Evolutionary conservation across 495 filamentous ascomycete genomes (phyloP).

Genomic region (Neurospora cerealis): DNA sequence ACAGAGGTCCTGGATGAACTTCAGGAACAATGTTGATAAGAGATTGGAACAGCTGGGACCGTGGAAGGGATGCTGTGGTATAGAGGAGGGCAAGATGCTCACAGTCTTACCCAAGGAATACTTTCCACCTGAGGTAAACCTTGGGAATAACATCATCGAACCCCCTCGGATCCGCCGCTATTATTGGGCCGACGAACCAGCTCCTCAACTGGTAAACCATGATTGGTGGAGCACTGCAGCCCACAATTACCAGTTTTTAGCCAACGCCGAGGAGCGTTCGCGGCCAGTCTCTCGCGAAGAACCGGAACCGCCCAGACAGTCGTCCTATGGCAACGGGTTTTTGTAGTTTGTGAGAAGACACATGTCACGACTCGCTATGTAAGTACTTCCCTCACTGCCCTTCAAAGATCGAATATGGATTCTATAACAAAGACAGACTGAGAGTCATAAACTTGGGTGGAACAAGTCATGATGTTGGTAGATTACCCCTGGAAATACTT

Average conservation of each 20-base stretch:
- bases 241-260: not conserved
- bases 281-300: not conserved
- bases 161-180: not conserved
- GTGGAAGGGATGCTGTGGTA: not conserved
- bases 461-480: not conserved
- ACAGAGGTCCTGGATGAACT: not conserved
- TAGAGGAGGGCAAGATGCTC: not conserved
- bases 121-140: not conserved
- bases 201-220: not conserved
- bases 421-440: not conserved
- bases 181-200: not conserved
- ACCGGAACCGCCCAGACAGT: not conserved
- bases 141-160: not conserved
- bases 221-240: not conserved
- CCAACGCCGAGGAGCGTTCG: not conserved
- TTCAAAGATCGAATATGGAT: not conserved
- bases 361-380: not conserved
- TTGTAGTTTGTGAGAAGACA: not conserved
- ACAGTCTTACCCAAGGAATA: not conserved
- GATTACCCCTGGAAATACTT: not conserved
- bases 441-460: not conserved
- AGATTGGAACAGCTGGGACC: not conserved
- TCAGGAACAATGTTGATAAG: not conserved
- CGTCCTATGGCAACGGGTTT: not conserved
- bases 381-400: not conserved